Evolutionary conservation across 2,329 filamentous ascomycete species (phyloP).

Genomic region (Hymenoscyphus repandus): DNA sequence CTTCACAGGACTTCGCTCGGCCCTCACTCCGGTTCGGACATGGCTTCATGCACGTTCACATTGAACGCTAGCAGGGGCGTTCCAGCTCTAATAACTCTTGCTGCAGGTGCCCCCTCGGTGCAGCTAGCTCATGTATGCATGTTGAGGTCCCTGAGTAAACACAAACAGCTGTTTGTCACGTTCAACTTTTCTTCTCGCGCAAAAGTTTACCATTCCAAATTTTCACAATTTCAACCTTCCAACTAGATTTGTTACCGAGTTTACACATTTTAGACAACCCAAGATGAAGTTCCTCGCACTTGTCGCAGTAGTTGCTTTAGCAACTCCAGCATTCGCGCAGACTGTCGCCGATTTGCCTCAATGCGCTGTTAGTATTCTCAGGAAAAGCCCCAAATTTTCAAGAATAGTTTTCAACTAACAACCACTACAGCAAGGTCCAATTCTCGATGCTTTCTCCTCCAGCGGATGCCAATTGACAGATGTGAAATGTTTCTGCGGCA

Average conservation of each 20-base stretch:
- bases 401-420: background rate
- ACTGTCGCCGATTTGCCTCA: background rate
- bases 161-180: no score
- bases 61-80: no score
- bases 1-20: no score
- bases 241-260: background rate
- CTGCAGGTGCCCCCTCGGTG: no score
- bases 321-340: background rate
- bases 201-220: no score
- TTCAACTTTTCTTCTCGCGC: no score
- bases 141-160: no score
- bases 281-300: background rate
- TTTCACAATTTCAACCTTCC: background rate
- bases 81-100: no score
- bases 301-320: background rate
- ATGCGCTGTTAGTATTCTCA: background rate
- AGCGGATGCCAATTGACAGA: background rate
- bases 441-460: background rate
- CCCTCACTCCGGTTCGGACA: no score
- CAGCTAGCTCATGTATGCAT: no score
- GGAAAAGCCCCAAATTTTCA: no score
- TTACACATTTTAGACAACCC: background rate
- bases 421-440: background rate
- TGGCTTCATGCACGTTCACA: no score
- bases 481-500: background rate